Evolutionary conservation across 2,329 filamentous ascomycete species (phyloP), one percentile per base, ranked within the genome.

Genomic region (Trichothecium sympodiale): DNA sequence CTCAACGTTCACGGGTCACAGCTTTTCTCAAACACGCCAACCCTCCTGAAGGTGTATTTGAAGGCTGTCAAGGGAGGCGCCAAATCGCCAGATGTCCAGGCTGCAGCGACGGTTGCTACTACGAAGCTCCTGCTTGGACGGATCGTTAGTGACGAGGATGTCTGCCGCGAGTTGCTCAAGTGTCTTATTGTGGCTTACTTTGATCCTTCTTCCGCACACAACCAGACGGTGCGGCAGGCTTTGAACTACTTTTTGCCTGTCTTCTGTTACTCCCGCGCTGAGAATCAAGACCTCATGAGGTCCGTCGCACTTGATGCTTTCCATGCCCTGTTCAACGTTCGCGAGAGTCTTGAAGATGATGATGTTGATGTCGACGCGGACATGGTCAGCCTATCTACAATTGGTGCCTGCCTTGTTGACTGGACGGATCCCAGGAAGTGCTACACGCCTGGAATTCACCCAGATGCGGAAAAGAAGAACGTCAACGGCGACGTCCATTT

Each of bases 221-320:
- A 95, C 52, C 81, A 89, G 45, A 78, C 78, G 8, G 77, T 95
- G 6, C 71, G 87, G 16, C 89, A 96, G 57, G 81, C 84, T 0
- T 67, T 96, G 36, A 86, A 84, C 45, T 96, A 96, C 58, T 95
- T 95, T 68, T 65, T 96, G 26, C 89, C 89, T 0, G 88, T 95
- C 0, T 96, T 93, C 62, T 91, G 85, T 56, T 94, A 89, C 57
- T 88, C 83, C 7, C 74, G 84, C 3, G 58, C 78, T 4, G 81
- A 84, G 43, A 94, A 95, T 50, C 87, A 91, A 43, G 73, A 81
- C 18, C 70, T 86, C 25, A 87, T 96, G 82, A 75, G 77, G 6
- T 62, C 67, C 14, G 73, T 95, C 15, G 74, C 82, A 0, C 71
- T 89, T 3, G 74, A 81, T 17, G 77, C 86, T 0, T 63, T 96